Conservation (phyloP, 495 filamentous ascomycete species). For the Aspergillus asperescens region DNA sequence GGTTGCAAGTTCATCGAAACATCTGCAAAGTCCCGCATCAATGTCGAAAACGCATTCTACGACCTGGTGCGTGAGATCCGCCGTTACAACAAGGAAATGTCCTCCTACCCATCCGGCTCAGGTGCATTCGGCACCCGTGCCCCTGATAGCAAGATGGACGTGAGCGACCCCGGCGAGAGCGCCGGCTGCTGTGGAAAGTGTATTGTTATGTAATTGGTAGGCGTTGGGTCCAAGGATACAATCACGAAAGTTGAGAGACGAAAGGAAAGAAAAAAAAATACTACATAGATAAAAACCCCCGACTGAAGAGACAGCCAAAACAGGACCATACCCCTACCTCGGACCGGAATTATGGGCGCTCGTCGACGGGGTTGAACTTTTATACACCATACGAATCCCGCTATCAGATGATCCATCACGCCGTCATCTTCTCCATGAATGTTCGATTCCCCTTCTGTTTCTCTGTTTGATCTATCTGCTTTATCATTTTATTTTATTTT, state of each 20-base stretch:
- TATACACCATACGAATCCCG: slow-evolving; percentile 26
- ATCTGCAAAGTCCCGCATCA: slow-evolving; percentile 94
- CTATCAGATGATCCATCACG: slow-evolving; percentile 37
- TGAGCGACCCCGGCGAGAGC: slow-evolving; percentile 63
- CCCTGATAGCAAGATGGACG: slow-evolving; percentile 67
- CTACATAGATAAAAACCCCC: slow-evolving; percentile 14
- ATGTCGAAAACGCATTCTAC: slow-evolving; percentile 97
- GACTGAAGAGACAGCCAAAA: slow-evolving; percentile 18
- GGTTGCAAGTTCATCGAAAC: slow-evolving; percentile 98
- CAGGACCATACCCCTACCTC: slow-evolving; percentile 14
- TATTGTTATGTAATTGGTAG: slow-evolving; percentile 72
- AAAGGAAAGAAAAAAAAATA: slow-evolving; percentile 21
- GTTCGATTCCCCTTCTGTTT: slow-evolving; percentile 46
- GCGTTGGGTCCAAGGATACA: slow-evolving; percentile 21
- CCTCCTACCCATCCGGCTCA: slow-evolving; percentile 67
- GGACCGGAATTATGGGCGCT: slow-evolving; percentile 13
- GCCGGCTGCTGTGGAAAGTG: slow-evolving; percentile 83
- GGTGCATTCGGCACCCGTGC: slow-evolving; percentile 56
- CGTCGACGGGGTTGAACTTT: slow-evolving; percentile 20
- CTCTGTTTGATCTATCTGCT: slow-evolving; percentile 20
- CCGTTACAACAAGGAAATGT: slow-evolving; percentile 96
- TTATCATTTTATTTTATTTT: slow-evolving; percentile 23
- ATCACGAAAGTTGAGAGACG: slow-evolving; percentile 19
- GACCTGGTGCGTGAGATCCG: slow-evolving; percentile 96
- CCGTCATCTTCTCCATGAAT: slow-evolving; percentile 43